phyloP scores from a whole-genome alignment of 805 yeast genomes.

The Naumovozyma castellii region DNA sequence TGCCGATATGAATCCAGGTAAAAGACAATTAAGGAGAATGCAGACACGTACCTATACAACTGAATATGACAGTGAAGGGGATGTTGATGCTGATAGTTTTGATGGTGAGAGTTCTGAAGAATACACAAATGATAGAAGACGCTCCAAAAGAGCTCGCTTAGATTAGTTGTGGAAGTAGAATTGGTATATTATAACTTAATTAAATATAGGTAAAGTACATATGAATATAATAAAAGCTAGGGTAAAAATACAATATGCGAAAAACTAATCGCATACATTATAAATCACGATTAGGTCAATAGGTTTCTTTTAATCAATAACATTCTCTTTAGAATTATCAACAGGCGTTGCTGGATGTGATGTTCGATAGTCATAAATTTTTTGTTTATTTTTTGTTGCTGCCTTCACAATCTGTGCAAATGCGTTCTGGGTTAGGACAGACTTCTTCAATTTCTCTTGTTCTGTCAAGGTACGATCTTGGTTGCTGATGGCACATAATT shows the following conservation, averaged over 20 bases:
- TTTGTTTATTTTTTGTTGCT: constrained; percentile 50
- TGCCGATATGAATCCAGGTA: constrained; percentile 23
- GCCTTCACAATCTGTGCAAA: constrained; percentile 65
- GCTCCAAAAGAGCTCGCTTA: background rate
- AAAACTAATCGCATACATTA: too few relatives aligned
- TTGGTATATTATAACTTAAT: too few relatives aligned
- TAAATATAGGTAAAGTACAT: too few relatives aligned
- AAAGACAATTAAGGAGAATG: constrained; percentile 23
- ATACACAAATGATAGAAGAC: background rate
- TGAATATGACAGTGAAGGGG: constrained; percentile 12
- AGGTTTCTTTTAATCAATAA: background rate
- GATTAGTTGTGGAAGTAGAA: too few relatives aligned
- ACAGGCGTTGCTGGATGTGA: background rate
- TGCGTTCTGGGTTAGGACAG: constrained; percentile 38
- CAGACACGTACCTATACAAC: constrained; percentile 18
- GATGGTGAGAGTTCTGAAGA: constrained; percentile 2
- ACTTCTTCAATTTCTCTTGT: constrained; percentile 21
- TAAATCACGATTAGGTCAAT: too few relatives aligned
- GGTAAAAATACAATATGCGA: too few relatives aligned
- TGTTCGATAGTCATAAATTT: constrained; percentile 12
- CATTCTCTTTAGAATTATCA: background rate
- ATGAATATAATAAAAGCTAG: background rate
- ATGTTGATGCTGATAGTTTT: constrained; percentile 11
- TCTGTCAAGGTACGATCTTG: constrained; percentile 2
- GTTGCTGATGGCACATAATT: background rate